phyloP scores from a whole-genome alignment of 176 grass and related monocot species.

The Ampelocalamus luodianensis region DNA sequence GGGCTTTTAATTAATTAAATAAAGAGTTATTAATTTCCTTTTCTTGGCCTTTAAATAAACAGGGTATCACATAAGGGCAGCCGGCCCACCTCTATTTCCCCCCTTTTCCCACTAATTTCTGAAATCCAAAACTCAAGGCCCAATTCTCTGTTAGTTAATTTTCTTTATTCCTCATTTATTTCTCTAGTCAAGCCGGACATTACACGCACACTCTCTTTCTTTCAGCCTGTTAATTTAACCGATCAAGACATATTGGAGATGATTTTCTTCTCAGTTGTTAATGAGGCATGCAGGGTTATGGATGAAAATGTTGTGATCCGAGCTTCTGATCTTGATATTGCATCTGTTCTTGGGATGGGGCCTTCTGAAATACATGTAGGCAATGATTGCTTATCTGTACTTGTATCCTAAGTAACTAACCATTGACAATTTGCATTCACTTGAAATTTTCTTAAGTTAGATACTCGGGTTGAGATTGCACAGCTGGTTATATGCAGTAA shows the following conservation, averaged over 20 bases:
- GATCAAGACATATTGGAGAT: constrained; percentile 88
- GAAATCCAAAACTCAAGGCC: too few relatives aligned
- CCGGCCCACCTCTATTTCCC: too few relatives aligned
- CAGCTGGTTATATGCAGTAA: neutral
- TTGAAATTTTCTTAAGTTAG: constrained; percentile 10
- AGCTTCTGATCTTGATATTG: constrained; percentile 86
- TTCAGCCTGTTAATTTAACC: constrained; percentile 71
- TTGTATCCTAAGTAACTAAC: constrained; percentile 10
- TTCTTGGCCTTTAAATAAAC: too few relatives aligned
- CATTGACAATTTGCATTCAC: neutral
- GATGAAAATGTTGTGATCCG: constrained; percentile 82
- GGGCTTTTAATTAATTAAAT: too few relatives aligned
- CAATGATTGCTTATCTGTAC: constrained; percentile 17
- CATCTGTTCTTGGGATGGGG: constrained; percentile 89
- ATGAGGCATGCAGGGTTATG: constrained; percentile 94
- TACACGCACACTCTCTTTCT: neutral
- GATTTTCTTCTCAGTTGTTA: constrained; percentile 93
- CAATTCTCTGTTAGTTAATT: too few relatives aligned
- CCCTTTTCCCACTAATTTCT: too few relatives aligned
- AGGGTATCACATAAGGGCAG: too few relatives aligned
- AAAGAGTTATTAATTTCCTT: too few relatives aligned
- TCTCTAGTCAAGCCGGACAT: too few relatives aligned
- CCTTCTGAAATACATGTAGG: constrained; percentile 89
- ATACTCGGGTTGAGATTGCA: neutral
- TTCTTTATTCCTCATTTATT: too few relatives aligned